Evolutionary conservation across 2,329 filamentous ascomycete species (phyloP), one percentile per base, ranked within the genome.

Genomic region (Alternaria hordeiaustralica): DNA sequence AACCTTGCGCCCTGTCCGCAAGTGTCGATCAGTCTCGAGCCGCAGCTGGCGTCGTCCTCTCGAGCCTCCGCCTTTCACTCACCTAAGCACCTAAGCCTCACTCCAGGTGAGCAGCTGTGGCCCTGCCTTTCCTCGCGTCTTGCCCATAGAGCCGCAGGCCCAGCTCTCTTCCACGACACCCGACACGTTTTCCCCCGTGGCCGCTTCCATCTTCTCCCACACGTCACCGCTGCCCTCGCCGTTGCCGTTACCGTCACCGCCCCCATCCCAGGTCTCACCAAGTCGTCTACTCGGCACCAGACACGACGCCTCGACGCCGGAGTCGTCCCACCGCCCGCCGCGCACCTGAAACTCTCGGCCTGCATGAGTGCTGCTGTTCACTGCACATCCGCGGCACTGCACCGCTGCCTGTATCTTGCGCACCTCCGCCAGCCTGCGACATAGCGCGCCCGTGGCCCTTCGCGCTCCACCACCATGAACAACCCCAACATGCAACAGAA

Each of bases 401-500:
- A 66, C 70, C 69, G 70, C 71, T 45, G 58, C 63, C 53, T 64
- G 49, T 47, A 50, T 56, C 62, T 36, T 57, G 45, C 23, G 41
- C 49, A 54, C 36, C 28, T 49, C 56, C 26, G 54, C 57, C 44
- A 55, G 36, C 50, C 47, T 43, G 61, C 60, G 54, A 56, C 57
- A 25, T 59, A 63, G 56, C 60, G 49, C 55, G 60, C 56, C 60
- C 44, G 33, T 23, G 21, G 36, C 33, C 30, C 3, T 50, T 59
- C 25, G 60, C 56, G 60, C 60, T 36, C 53, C 71, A 70, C 63
- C 60, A 78, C 63, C 60, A 78, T 78, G 75, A 78, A 77, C 67
- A 78, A 78, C 71, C 71, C 74, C 46, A 75, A 74, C 67, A 74
- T 77, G 66, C 69, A 71, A 54, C 70, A 69, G 53, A 63, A 63